A percentile compares a stretch with the other conserved stretches of the same genome.
phyloP scores from a whole-genome alignment of 2,329 filamentous ascomycete species.

The Sclerotinia subarctica region DNA sequence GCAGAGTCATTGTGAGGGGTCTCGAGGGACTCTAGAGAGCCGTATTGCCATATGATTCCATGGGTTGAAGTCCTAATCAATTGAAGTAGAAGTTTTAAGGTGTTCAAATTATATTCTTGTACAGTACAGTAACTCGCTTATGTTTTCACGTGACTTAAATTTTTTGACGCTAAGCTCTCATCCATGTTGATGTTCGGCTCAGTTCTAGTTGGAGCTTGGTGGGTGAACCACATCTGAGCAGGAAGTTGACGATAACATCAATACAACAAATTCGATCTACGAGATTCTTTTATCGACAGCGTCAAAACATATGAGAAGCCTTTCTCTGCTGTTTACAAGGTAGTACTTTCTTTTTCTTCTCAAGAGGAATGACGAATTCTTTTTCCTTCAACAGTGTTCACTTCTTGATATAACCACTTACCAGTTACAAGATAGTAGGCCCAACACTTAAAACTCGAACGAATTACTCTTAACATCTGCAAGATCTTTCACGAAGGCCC shows the following conservation, averaged over 20 bases:
- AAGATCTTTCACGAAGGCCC: background rate
- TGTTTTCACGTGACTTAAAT: background rate
- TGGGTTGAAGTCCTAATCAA: background rate
- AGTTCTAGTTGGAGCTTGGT: constrained; percentile 15
- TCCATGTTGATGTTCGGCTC: constrained; percentile 20
- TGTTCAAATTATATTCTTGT: background rate
- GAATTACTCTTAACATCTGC: constrained; percentile 4
- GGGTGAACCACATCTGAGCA: constrained; percentile 19
- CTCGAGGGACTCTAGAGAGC: background rate
- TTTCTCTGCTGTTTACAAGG: background rate
- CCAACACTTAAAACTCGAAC: constrained; percentile 7
- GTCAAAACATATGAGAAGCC: background rate
- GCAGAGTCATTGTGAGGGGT: background rate
- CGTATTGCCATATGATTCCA: background rate
- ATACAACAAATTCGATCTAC: constrained; percentile 7
- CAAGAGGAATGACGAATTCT: background rate
- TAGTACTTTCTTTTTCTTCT: background rate
- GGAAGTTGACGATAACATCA: constrained; percentile 18
- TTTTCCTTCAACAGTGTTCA: constrained; percentile 20
- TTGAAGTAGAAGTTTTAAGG: background rate
- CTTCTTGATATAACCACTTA: constrained; percentile 17
- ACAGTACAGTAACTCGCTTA: background rate
- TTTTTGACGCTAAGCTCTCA: constrained; percentile 18
- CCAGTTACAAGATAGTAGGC: constrained; percentile 13
- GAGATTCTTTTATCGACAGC: background rate